Base-by-base conservation (phyloP, 2,329 filamentous ascomycete genomes). In the Septoria petroselini region DNA sequence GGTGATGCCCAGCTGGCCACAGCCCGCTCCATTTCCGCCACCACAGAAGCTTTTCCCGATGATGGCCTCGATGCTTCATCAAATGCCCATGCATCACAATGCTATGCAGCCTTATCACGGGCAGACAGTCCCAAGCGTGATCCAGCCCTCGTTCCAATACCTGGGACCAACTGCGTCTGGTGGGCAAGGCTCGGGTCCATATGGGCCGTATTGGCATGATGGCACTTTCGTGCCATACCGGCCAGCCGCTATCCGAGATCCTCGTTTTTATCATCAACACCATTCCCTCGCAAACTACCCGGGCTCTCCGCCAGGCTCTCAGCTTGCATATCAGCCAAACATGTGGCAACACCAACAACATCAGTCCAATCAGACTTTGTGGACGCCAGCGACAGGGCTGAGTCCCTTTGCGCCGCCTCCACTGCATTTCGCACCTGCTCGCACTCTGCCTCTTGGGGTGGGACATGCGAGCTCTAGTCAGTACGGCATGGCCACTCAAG, bases 191-290 rank as follows among this genome's bases (percentile, higher is more conserved):
- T 71, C 73, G 23, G 78, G 77, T 7, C 73, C 76, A 4, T 83
- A 79, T 65, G 80, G 80, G 0, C 79, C 79, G 21, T 83, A 83
- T 61, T 83, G 79, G 79, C 79, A 80, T 15, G 77, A 83, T 70
- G 80, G 80, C n/a, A 78, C 74, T 7, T 81, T 76, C 58, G 76
- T 78, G 30, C 78, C 80, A 9, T 83, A 83, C 64, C 73, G 79
- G 51, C 79, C 80, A 9, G 77, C 79, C 29, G 77, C 79, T 4
- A 68, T 79, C 51, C 72, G 77, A 52, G 78, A 82, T 63, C 72
- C 76, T 38, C 73, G 76, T 15, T 76, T 66, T 52, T 69, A 63
- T 55, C 63, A 60, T 55, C 64, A 52, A 33, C 57, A 61, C 18
- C 58, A 61, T 47, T 41, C 58, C 14, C 39, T 48, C 15, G 35